These are phyloP conservation scores for Oenanthe sinensis DNA, from an alignment of 129 eudicot genomes.

Conservation along the genomic window DNA sequence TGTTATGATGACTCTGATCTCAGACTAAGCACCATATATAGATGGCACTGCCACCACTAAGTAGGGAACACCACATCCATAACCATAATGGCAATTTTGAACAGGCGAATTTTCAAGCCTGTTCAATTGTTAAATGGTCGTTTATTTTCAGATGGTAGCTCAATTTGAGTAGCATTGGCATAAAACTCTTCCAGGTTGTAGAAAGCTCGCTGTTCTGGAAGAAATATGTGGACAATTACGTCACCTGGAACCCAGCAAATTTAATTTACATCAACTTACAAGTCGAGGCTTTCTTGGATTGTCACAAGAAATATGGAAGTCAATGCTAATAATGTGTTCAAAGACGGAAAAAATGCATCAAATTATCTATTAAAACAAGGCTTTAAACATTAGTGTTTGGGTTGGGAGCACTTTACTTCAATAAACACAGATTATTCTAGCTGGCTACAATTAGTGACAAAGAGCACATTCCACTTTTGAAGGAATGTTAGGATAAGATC, in stretches of 20 bases:
- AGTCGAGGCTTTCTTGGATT: neutral
- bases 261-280: neutral
- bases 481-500: neutral
- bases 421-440: neutral
- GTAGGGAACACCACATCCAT: neutral
- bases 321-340: no score
- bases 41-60: neutral
- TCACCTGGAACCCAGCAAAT: slow-evolving; percentile 53
- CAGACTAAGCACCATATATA: neutral
- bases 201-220: slow-evolving; percentile 66
- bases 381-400: neutral
- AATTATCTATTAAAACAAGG: neutral
- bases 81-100: neutral
- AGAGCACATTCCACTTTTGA: neutral
- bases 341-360: neutral
- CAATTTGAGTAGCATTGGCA: slow-evolving; percentile 74
- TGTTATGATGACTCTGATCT: neutral
- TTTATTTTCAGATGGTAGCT: slow-evolving; percentile 67
- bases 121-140: slow-evolving; percentile 38
- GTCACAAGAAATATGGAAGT: neutral
- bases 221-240: slow-evolving; percentile 90
- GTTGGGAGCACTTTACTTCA: neutral
- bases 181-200: slow-evolving; percentile 98
- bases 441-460: neutral
- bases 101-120: neutral